Percentiles rank a stretch among this genome's conserved stretches.
phyloP scores from a whole-genome alignment of 352 stramenopile genomes.

The Globisporangium cylindrosporum region DNA sequence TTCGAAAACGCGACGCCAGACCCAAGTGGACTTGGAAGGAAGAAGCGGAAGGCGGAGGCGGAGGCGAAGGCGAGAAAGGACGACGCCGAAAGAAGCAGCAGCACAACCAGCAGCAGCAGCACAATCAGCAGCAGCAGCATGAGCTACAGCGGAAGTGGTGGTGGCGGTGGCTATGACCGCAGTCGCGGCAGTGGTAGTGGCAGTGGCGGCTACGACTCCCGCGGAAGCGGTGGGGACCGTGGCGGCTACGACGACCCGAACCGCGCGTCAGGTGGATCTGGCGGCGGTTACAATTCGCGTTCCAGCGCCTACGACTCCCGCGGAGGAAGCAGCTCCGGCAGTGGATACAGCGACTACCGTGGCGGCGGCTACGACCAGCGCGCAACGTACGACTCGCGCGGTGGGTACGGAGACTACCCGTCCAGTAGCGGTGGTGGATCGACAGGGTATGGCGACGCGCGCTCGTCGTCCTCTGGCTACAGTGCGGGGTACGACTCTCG shows the following conservation, averaged over 20 bases:
- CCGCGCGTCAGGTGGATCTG: background rate
- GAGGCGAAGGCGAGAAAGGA: background rate
- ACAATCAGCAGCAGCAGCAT: background rate
- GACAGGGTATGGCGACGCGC: background rate
- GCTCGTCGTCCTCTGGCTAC: background rate
- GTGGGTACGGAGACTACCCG: background rate
- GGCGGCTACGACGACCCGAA: background rate
- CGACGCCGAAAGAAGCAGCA: background rate
- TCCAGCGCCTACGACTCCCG: background rate
- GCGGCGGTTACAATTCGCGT: background rate
- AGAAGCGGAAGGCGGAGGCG: background rate
- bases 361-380: background rate
- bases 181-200: background rate
- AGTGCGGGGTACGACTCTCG: background rate
- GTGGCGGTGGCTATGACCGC: background rate
- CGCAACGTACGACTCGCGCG: background rate
- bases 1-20: background rate
- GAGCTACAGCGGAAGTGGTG: background rate
- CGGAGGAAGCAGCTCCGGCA: background rate
- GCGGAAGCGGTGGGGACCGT: background rate
- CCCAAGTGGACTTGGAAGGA: background rate
- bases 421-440: background rate
- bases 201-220: background rate
- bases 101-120: background rate
- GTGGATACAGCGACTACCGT: background rate